These are phyloP conservation scores for Sporothrix pseudoabietina DNA, from an alignment of 2,329 filamentous ascomycete genomes.

Conservation along the genomic window DNA sequence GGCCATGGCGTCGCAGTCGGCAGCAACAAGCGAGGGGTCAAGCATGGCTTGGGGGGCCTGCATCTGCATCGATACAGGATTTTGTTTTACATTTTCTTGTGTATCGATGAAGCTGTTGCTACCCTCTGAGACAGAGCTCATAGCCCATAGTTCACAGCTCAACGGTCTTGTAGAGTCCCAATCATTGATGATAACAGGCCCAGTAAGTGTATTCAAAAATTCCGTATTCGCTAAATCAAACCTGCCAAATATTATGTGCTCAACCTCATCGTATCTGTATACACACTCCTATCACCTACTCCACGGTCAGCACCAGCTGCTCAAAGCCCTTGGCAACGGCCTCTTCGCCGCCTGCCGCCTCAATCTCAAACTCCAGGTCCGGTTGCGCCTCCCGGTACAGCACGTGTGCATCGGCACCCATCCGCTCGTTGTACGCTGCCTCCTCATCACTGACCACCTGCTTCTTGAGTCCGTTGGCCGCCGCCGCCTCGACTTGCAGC, in stretches of 20 bases:
- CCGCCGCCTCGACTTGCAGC: conserved; percentile 67
- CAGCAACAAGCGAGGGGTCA: conserved; percentile 16
- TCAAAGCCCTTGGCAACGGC: conserved; percentile 39
- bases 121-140: neutral
- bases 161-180: neutral
- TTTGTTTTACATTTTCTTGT: neutral
- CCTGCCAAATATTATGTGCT: neutral
- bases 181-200: neutral
- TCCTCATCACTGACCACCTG: conserved; percentile 46
- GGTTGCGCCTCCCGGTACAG: conserved; percentile 52
- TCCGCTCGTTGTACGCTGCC: conserved; percentile 46
- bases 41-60: neutral
- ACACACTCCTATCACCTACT: neutral
- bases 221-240: neutral
- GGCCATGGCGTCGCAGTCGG: neutral
- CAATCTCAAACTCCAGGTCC: conserved; percentile 52
- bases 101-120: neutral
- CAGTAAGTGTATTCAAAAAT: neutral
- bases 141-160: neutral
- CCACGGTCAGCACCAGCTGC: conserved; percentile 30
- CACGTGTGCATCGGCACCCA: conserved; percentile 51
- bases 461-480: conserved; percentile 48
- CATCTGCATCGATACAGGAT: neutral
- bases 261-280: neutral
- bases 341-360: conserved; percentile 43